Conservation (phyloP, 768 basidiomycete species). For the Naganishia randhawae region DNA sequence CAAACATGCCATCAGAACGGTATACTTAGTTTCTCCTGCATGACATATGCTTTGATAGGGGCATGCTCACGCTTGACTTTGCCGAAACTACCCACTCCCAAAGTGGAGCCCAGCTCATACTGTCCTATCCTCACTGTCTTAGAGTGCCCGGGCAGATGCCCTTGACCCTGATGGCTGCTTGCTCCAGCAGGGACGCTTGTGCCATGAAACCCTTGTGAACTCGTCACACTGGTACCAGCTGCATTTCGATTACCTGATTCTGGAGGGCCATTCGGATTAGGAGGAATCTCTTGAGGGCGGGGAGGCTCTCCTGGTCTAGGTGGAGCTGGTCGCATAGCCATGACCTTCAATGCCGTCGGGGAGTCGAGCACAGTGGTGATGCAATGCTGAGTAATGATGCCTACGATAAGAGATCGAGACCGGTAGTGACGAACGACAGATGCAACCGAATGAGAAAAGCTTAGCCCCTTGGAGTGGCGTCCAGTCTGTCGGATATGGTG, state of each 20-base stretch:
- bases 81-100: conserved; percentile 95
- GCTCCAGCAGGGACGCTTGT: conserved; percentile 10
- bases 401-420: background rate
- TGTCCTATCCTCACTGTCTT: conserved; percentile 77
- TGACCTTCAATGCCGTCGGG: conserved; percentile 5
- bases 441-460: background rate
- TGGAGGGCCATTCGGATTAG: conserved; percentile 13
- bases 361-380: background rate
- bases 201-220: conserved; percentile 17
- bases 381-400: background rate
- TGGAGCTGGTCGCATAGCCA: conserved; percentile 48
- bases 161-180: conserved; percentile 15
- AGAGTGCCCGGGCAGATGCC: conserved; percentile 26
- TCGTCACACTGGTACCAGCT: conserved; percentile 9
- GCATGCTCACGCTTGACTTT: conserved; percentile 88
- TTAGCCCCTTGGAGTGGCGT: background rate
- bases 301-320: conserved; percentile 23
- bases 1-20: conserved; percentile 17
- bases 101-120: conserved; percentile 79
- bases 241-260: background rate
- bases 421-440: background rate
- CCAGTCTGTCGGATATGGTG: background rate
- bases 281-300: conserved; percentile 21
- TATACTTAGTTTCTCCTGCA: background rate
- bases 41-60: background rate